These are phyloP conservation scores for Mycosarcoma maydis DNA, from an alignment of 1,284 basidiomycete genomes.

Conservation along the genomic window DNA sequence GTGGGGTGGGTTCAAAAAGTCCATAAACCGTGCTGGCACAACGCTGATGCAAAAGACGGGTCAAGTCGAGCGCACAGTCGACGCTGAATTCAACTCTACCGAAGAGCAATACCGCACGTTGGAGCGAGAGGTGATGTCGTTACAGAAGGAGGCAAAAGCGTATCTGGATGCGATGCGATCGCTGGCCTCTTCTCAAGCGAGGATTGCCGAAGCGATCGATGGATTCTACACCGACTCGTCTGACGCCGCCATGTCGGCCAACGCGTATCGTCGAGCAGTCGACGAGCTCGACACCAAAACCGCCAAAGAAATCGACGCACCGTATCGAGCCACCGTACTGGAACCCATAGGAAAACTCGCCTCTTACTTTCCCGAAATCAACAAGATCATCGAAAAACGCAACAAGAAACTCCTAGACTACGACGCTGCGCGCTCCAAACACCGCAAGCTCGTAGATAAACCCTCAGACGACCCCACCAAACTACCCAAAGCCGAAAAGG, in stretches of 20 bases:
- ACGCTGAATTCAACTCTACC: conserved; percentile 91
- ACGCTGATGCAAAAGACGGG: conserved; percentile 81
- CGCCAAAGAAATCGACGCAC: conserved; percentile 86
- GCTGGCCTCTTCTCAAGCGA: conserved; percentile 90
- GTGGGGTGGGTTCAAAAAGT: conserved; percentile 83
- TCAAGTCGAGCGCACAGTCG: conserved; percentile 93
- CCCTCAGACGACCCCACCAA: conserved; percentile 92
- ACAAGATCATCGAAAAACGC: conserved; percentile 91
- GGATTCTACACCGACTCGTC: conserved; percentile 79
- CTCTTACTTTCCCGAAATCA: conserved; percentile 91
- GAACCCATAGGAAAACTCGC: conserved; percentile 94
- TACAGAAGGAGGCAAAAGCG: conserved; percentile 94
- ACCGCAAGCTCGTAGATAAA: conserved; percentile 86
- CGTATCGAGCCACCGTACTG: conserved; percentile 91
- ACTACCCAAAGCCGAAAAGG: conserved; percentile 90
- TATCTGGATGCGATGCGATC: conserved; percentile 90
- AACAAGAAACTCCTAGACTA: conserved; percentile 99
- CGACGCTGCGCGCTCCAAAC: conserved; percentile 81
- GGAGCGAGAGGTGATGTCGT: conserved; percentile 71
- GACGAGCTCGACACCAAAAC: conserved; percentile 91
- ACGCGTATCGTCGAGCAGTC: conserved; percentile 93
- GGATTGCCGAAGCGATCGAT: conserved; percentile 92
- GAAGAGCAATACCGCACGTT: conserved; percentile 88
- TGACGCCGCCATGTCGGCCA: conserved; percentile 90
- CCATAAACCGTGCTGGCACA: conserved; percentile 89